phyloP scores from a whole-genome alignment of 2,329 filamentous ascomycete genomes.

The Fusarium avenaceum region DNA sequence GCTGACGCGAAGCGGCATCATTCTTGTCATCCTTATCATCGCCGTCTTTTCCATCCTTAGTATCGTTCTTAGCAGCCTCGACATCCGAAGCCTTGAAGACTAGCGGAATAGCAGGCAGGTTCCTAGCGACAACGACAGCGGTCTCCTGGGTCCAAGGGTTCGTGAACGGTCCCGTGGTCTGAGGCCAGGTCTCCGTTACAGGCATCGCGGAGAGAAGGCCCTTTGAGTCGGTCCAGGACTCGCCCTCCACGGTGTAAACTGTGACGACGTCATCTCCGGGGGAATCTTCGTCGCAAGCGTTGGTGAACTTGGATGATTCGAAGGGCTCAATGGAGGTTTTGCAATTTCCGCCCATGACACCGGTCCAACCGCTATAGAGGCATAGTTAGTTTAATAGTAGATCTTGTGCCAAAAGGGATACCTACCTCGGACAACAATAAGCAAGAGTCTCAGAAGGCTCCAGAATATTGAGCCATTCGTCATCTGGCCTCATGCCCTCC shows the following conservation, averaged over 20 bases:
- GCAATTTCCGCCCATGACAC: slow-evolving; percentile 18
- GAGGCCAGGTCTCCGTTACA: neutral
- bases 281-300: neutral
- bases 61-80: slow-evolving; percentile 9
- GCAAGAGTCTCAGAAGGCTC: slow-evolving; percentile 40
- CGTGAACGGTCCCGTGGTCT: neutral
- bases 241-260: slow-evolving; percentile 29
- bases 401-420: too few species aligned
- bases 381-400: neutral
- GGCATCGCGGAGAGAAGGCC: slow-evolving; percentile 10
- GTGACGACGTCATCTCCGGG: neutral
- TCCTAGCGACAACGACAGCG: neutral
- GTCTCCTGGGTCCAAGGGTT: too few species aligned
- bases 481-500: neutral
- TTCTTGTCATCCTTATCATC: neutral
- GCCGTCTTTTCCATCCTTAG: slow-evolving; percentile 1
- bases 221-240: slow-evolving; percentile 1
- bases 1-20: slow-evolving; percentile 1
- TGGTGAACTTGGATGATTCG: slow-evolving; percentile 2
- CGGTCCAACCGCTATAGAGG: slow-evolving; percentile 30
- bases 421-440: slow-evolving; percentile 45
- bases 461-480: slow-evolving; percentile 20
- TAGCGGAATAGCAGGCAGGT: slow-evolving; percentile 32
- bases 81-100: slow-evolving; percentile 34
- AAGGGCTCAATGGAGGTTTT: slow-evolving; percentile 18